phyloP scores from a whole-genome alignment of 352 stramenopile species.

The Pseudoperonospora humuli region DNA sequence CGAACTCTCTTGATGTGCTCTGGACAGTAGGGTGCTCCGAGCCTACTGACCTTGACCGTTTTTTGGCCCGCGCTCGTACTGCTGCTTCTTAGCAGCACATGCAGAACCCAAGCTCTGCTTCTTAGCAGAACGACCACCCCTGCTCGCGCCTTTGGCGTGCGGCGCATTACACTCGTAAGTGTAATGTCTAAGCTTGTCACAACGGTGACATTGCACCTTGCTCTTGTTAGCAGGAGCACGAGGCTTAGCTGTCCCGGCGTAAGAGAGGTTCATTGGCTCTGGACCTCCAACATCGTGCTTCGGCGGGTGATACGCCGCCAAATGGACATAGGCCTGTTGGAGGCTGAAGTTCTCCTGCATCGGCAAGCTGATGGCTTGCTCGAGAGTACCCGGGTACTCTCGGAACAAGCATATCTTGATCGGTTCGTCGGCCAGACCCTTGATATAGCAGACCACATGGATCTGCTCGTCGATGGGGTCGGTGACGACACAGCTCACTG shows the following conservation, averaged over 20 bases:
- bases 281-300: neutral
- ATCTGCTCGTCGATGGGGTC: too few relatives aligned
- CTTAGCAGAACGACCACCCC: neutral
- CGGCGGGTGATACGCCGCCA: neutral
- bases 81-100: too few relatives aligned
- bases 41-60: too few relatives aligned
- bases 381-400: neutral
- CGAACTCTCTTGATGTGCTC: conserved; percentile 27
- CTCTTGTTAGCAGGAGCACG: neutral
- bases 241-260: neutral
- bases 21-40: conserved; percentile 24
- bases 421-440: too few relatives aligned
- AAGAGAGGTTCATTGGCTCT: neutral
- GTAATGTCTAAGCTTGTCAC: neutral
- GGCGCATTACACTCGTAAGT: neutral
- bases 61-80: neutral
- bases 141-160: neutral
- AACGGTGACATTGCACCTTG: neutral
- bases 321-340: neutral
- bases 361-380: neutral
- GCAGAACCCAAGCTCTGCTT: neutral
- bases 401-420: too few relatives aligned
- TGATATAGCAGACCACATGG: too few relatives aligned
- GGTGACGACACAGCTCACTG: too few relatives aligned
- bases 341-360: neutral